A percentile compares a stretch with the other conserved stretches of the same genome.
These are phyloP conservation scores for Odontarrhena argentea DNA, from an alignment of 345 rosid species.

Conservation along the genomic window DNA sequence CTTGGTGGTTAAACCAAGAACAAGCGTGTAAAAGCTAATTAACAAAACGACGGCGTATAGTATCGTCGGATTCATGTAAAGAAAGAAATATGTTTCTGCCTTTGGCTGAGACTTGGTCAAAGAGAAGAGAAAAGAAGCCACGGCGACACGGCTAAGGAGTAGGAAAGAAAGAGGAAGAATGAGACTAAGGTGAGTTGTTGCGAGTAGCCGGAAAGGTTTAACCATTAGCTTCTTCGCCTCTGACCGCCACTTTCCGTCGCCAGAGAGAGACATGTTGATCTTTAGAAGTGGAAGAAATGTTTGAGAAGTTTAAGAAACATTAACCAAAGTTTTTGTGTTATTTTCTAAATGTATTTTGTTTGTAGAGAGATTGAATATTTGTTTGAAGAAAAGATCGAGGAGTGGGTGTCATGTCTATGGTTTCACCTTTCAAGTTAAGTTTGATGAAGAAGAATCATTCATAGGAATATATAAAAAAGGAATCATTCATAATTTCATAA, in stretches of 20 bases:
- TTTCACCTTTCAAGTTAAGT: constrained; percentile 38
- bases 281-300: not conserved
- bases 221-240: no score
- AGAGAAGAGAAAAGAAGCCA: constrained; percentile 41
- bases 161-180: constrained; percentile 77
- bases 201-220: constrained; percentile 51
- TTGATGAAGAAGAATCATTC: constrained; percentile 39
- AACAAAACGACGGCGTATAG: constrained; percentile 50
- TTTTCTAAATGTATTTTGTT: not conserved
- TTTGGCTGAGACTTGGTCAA: constrained; percentile 28
- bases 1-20: constrained; percentile 61
- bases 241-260: constrained; percentile 29
- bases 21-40: constrained; percentile 52
- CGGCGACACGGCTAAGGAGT: constrained; percentile 61
- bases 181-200: constrained; percentile 59
- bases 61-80: constrained; percentile 45
- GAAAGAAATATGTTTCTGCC: constrained; percentile 32
- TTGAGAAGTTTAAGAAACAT: constrained; percentile 11
- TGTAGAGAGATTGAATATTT: constrained; percentile 19
- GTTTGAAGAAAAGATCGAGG: constrained; percentile 42
- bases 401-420: constrained; percentile 69
- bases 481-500: no score
- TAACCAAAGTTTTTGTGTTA: no score
- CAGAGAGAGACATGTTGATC: constrained; percentile 7
- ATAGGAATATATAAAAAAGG: not conserved